Percentiles rank a stretch among this genome's conserved stretches.
Conservation (phyloP, 2,329 filamentous ascomycete genomes). For the Amauroascus niger region DNA sequence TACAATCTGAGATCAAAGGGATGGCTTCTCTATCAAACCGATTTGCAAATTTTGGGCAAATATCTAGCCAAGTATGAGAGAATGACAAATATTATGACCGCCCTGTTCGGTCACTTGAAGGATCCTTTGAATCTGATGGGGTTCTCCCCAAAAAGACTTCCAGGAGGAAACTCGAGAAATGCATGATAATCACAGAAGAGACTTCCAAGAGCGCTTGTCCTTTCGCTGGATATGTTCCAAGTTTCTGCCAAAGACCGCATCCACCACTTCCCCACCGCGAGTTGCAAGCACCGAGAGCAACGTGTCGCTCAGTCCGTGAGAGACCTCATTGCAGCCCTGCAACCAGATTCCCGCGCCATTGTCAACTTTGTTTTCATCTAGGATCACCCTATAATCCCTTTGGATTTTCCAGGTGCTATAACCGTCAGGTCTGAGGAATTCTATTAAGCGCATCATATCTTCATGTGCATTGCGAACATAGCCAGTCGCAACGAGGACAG, state of each 20-base stretch:
- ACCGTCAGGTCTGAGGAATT: conserved; percentile 53
- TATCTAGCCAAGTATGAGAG: too few species aligned
- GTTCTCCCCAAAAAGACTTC: too few species aligned
- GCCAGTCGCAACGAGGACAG: conserved; percentile 77
- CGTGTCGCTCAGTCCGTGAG: conserved; percentile 78
- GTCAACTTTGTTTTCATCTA: conserved; percentile 58
- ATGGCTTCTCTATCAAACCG: too few species aligned
- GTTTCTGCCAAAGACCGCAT: conserved; percentile 9
- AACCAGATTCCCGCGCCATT: conserved; percentile 72
- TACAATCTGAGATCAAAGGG: too few species aligned
- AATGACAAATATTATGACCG: too few species aligned
- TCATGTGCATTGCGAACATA: conserved; percentile 73
- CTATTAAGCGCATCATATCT: conserved; percentile 59
- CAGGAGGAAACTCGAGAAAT: too few species aligned
- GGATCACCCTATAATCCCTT: conserved; percentile 69
- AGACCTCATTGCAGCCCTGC: conserved; percentile 86
- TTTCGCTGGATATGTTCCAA: neutral
- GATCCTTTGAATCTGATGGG: too few species aligned
- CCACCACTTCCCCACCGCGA: conserved; percentile 27
- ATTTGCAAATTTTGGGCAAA: too few species aligned
- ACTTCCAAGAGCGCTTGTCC: neutral
- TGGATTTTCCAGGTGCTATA: conserved; percentile 54
- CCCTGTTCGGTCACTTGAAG: too few species aligned
- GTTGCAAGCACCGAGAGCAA: conserved; percentile 68
- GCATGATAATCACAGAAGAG: too few species aligned